Evolutionary conservation across 768 basidiomycete genomes (phyloP), one percentile per base, ranked within the genome.

Genomic region (Rhizopogon roseolus): DNA sequence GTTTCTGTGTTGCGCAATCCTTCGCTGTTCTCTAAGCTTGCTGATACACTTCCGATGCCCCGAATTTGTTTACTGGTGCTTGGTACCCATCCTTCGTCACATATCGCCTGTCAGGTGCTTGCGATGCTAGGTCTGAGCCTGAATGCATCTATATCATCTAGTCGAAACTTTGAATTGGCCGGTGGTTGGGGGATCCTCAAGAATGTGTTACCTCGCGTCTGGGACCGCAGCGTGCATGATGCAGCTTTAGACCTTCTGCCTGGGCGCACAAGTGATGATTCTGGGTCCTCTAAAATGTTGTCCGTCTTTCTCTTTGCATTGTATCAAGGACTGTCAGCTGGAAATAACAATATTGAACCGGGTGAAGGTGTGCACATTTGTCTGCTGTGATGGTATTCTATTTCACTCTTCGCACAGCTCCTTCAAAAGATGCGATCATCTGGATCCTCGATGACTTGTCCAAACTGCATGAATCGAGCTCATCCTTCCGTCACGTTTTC

Each of bases 181-280:
- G 86, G 85, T 50, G 94, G 94, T 8, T 96, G 93, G 88, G 83
- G 76, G 43, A 75, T 88, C 2, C 65, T 96, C 36, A 86, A 84
- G 64, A 76, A 76, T 4, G 79, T 86, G 27, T 62, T 95, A 17
- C 88, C 92, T 0, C 60, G 66, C 19, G 73, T 76, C 42, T 96
- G 94, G 94, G 78, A 86, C 58, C 65, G 71, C 7, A 73, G 67
- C 16, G 83, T 94, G 13, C 86, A 91, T 54, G 74, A 74, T 25
- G 81, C 81, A 19, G 81, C 85, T 10, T 84, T 93, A 57, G 82
- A 86, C 55, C 66, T 93, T 2, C 70, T 95, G 14, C 64, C 90
- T 4, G 88, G 86, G 10, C 71, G 46, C 14, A 5, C 14, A 8
- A 6, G 14, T 9, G 14, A 48, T 16, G 32, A 36, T 14, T 48